Evolutionary conservation across 306 rosid species (phyloP), one percentile per base, ranked within the genome.

Genomic region (Cucurbita moschata): DNA sequence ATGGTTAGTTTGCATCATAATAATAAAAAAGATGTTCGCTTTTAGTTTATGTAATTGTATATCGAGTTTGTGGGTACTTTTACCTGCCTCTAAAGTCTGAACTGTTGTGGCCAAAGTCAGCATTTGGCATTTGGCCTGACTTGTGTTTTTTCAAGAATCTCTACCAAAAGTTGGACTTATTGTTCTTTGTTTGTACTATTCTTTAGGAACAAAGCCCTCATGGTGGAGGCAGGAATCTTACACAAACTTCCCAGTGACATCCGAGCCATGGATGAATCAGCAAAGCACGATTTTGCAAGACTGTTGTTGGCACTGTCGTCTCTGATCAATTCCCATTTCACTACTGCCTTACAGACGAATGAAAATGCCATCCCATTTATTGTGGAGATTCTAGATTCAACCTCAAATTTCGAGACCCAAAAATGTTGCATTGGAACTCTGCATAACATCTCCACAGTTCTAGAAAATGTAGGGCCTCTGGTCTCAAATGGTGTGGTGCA

Each of bases 181-280:
- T 75, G 9, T 6, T 60, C 10, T 50, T 26, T 74, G 58, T 73
- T 40, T 62, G 8, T 79, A 38, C 8, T 77, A 55, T 68, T 76
- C 76, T 39, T 40, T 81, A 92, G 98, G 89, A 90, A 87, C 88
- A 92, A 90, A 80, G 88, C 96, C 67, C 80, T 90, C 75, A 87
- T 87, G 81, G 86, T 90, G 84, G 96, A 86, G 81, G 93, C 93
- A 78, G 96, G 93, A 82, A 81, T 92, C 76, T 77, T 92, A 43
- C 83, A 86, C 77, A 86, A 85, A 67, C 79, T 92, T 62, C 93
- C 96, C 26, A 87, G 79, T 60, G 82, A 76, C 73, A 60, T 87
- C 62, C 88, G 80, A 71, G 75, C 43, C 76, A 47, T 83, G 51
- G 92, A 94, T 78, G 92, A 86, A 59, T 57, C 86, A 73, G 84